phyloP scores from a whole-genome alignment of 345 rosid genomes.

The Melastoma malabathricum region DNA sequence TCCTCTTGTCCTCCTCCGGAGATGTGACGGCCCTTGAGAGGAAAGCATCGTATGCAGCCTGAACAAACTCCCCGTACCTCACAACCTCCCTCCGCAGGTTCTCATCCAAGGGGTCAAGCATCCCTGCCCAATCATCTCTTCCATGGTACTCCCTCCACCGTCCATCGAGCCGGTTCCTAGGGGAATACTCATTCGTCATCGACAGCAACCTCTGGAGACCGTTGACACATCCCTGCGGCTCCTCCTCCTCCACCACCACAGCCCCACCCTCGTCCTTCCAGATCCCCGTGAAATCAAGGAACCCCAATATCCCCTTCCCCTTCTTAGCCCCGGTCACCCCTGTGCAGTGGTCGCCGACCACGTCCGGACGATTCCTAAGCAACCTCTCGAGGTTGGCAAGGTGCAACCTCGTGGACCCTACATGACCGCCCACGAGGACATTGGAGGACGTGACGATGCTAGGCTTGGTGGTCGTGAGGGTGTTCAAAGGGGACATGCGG shows the following conservation, averaged over 20 bases:
- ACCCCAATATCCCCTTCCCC: constrained; percentile 27
- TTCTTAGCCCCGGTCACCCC: constrained; percentile 11
- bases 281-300: constrained; percentile 43
- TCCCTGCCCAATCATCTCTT: constrained; percentile 39
- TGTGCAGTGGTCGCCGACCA: constrained; percentile 2
- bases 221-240: constrained; percentile 62
- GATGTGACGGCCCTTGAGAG: constrained; percentile 38
- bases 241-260: constrained; percentile 45
- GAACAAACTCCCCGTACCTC: constrained; percentile 45
- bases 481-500: constrained; percentile 36
- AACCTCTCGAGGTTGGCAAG: constrained; percentile 62
- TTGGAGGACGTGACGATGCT: not conserved
- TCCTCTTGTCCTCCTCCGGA: constrained; percentile 20
- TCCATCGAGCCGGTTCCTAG: constrained; percentile 36
- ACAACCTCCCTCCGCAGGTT: constrained; percentile 38
- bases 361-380: constrained; percentile 18
- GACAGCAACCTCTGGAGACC: constrained; percentile 74
- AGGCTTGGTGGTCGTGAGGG: constrained; percentile 6
- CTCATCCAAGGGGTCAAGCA: constrained; percentile 51
- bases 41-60: constrained; percentile 38
- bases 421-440: not conserved
- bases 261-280: constrained; percentile 52
- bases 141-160: constrained; percentile 53
- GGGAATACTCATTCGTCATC: constrained; percentile 62
- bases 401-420: constrained; percentile 21